Evolutionary conservation across 306 rosid species (phyloP), one percentile per base, ranked within the genome.

Genomic region (Cucurbita maxima): DNA sequence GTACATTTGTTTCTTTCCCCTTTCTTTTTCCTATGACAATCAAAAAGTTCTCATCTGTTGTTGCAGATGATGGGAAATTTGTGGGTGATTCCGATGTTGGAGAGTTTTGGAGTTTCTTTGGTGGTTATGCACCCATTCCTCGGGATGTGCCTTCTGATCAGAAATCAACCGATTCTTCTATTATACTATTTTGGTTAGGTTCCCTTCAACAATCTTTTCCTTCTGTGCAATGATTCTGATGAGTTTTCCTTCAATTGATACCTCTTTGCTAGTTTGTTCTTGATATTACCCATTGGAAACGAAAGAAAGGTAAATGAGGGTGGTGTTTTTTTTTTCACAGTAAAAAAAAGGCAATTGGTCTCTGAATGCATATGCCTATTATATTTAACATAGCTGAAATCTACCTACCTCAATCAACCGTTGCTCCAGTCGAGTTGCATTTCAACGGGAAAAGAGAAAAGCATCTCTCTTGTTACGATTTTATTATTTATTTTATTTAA

Each of bases 21-120:
- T 30, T 45, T n/a, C 77, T 34, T 30, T 80, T 77, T 56, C 38
- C 56, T 43, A 5, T 76, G 51, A 56, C 37, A 69, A 79, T 66
- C 82, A 61, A 22, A 73, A 57, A 54, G 41, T 76, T 56, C 52
- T 59, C 62, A 60, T 74, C 70, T 83, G 66, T 69, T 87, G 87
- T 82, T 58, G 41, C 38, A 94, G 98, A 90, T 92, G 98, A 94
- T 80, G 98, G 98, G 73, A 94, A 94, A 73, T 85, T 94, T 67
- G 98, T 90, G 69, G 97, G 98, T 71, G 96, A 94, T 85, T 83
- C 90, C 43, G 97, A 90, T 80, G 96, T 86, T 69, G 98, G 97
- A 52, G 98, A 94, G 62, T 94, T 94, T 82, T 94, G 98, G 97
- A 89, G 90, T 84, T 94, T 94, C 12, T 94, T 94, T 75, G 98